Evolutionary conservation across 2,329 filamentous ascomycete species (phyloP).

Genomic region (Neopestalotiopsis sp.): DNA sequence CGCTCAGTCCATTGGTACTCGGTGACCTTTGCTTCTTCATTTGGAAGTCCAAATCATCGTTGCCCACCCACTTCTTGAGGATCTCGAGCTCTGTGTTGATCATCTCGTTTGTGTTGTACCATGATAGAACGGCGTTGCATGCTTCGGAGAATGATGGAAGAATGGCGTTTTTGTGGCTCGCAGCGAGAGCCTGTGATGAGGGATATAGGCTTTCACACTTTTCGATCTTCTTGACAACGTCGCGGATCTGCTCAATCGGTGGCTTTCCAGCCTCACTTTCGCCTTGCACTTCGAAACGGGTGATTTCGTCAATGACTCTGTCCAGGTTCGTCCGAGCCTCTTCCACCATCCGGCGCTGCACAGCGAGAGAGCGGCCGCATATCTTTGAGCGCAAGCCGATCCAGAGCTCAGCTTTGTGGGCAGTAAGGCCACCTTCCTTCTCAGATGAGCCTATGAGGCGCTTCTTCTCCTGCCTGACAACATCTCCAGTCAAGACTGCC

Average conservation of each 20-base stretch:
- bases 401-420: conserved; percentile 84
- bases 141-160: conserved; percentile 81
- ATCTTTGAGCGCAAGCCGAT: conserved; percentile 83
- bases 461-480: conserved; percentile 98
- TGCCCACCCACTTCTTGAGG: conserved; percentile 95
- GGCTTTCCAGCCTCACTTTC: conserved; percentile 90
- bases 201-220: conserved; percentile 87
- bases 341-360: conserved; percentile 87
- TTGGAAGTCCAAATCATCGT: conserved; percentile 90
- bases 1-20: conserved; percentile 75
- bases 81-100: conserved; percentile 95
- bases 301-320: conserved; percentile 82
- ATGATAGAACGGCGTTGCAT: conserved; percentile 88
- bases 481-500: conserved; percentile 93
- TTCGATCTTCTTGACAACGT: conserved; percentile 89
- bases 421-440: conserved; percentile 61
- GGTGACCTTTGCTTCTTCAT: conserved; percentile 74
- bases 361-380: conserved; percentile 81
- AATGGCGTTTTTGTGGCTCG: conserved; percentile 76
- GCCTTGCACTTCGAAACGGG: conserved; percentile 92
- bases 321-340: conserved; percentile 79
- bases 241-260: conserved; percentile 85
- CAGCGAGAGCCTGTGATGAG: conserved; percentile 75
- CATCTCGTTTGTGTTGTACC: conserved; percentile 95
- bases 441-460: conserved; percentile 81